These are phyloP conservation scores for Ganoderma multipileum DNA, from an alignment of 1,284 basidiomycete species.

Conservation along the genomic window DNA sequence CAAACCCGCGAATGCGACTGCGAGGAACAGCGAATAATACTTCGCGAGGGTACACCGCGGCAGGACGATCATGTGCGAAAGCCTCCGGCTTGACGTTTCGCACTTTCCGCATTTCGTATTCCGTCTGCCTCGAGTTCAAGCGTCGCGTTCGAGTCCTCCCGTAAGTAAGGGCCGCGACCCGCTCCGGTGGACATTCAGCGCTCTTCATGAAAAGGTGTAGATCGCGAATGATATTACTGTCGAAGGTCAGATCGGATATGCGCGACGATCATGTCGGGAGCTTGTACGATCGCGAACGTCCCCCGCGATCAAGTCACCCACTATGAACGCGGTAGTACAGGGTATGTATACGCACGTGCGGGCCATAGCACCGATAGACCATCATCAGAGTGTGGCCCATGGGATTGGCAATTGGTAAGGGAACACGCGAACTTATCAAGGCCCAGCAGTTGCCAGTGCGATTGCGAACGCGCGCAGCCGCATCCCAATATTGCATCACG, in stretches of 20 bases:
- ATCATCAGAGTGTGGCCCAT: neutral
- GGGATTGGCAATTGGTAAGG: neutral
- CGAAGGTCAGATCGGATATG: conserved; percentile 1
- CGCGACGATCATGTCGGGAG: conserved; percentile 1
- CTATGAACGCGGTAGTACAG: neutral
- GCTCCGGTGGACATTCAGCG: neutral
- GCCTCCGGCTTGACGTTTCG: conserved; percentile 17
- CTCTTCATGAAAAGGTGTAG: neutral
- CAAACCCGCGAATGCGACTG: neutral
- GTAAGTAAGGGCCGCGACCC: neutral
- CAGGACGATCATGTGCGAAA: conserved; percentile 11
- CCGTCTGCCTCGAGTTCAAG: neutral
- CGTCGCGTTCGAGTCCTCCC: neutral
- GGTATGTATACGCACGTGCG: neutral
- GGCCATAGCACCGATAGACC: neutral
- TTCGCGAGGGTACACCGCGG: neutral
- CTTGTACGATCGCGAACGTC: neutral
- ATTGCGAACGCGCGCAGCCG: neutral
- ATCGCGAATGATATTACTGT: neutral
- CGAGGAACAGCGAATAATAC: neutral
- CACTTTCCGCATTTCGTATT: conserved; percentile 7
- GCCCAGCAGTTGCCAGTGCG: neutral
- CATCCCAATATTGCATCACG: neutral
- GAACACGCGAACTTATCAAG: neutral
- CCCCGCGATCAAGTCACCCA: neutral